These are phyloP conservation scores for Mucor velutinosus DNA, from an alignment of 371 early-diverging fungal genomes.

Conservation along the genomic window DNA sequence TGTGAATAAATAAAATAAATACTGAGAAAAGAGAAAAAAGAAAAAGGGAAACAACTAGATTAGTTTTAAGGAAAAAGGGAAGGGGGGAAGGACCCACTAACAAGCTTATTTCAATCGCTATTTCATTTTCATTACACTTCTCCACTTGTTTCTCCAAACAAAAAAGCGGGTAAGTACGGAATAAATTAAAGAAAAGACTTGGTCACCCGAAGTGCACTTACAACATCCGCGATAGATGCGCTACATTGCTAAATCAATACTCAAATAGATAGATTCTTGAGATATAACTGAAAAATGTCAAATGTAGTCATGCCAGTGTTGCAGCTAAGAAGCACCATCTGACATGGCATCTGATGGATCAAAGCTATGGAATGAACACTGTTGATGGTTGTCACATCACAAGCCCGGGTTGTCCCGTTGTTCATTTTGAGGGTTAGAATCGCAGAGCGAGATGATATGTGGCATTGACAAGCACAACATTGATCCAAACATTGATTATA, in stretches of 20 bases:
- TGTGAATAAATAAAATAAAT: slow-evolving; percentile 2
- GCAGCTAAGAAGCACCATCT: background rate
- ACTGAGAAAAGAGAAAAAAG: slow-evolving; percentile 8
- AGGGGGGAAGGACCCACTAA: slow-evolving; percentile 9
- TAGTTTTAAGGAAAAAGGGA: slow-evolving; percentile 6
- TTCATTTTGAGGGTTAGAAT: background rate
- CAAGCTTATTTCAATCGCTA: background rate
- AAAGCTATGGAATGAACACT: background rate
- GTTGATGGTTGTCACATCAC: background rate
- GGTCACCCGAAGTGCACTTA: slow-evolving; percentile 15
- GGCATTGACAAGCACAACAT: background rate
- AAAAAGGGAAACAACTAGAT: slow-evolving; percentile 11
- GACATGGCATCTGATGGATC: background rate
- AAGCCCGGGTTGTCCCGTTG: slow-evolving; percentile 8
- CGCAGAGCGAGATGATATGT: background rate
- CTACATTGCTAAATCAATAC: background rate
- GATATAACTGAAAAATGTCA: background rate
- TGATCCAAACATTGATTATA: background rate
- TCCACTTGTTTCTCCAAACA: slow-evolving; percentile 11
- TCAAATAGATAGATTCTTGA: background rate
- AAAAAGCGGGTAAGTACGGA: slow-evolving; percentile 37
- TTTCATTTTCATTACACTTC: background rate
- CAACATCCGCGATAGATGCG: background rate
- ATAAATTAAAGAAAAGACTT: slow-evolving; percentile 31
- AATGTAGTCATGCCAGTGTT: background rate